Evolutionary conservation across 176 grass and related monocot species (phyloP).

Genomic region (Zoysia japonica): DNA sequence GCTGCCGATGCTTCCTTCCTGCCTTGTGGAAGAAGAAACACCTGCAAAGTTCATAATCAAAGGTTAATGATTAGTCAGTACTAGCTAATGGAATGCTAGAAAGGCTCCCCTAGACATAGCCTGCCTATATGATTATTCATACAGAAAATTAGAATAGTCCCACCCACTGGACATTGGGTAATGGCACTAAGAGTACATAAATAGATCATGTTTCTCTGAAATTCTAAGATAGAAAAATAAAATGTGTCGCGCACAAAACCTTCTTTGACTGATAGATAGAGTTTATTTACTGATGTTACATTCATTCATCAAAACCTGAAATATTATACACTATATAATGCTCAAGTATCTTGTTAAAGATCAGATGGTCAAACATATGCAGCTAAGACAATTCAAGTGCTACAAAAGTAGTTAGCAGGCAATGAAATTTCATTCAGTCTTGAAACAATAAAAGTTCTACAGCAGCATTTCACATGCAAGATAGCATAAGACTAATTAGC

Average conservation of each 20-base stretch:
- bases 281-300: neutral
- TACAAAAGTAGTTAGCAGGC: neutral
- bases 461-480: slow-evolving; percentile 21
- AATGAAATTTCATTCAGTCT: too few relatives aligned
- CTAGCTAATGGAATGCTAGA: neutral
- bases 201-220: slow-evolving; percentile 8
- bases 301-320: slow-evolving; percentile 17
- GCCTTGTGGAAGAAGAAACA: slow-evolving; percentile 49
- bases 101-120: neutral
- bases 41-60: slow-evolving; percentile 46
- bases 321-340: neutral
- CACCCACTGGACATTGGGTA: neutral
- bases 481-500: neutral
- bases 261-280: slow-evolving; percentile 1
- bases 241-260: neutral
- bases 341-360: slow-evolving; percentile 1
- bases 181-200: neutral
- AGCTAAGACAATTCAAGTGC: neutral
- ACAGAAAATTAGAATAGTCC: slow-evolving; percentile 3
- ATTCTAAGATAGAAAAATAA: neutral
- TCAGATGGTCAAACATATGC: neutral
- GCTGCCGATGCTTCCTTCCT: slow-evolving; percentile 56
- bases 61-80: slow-evolving; percentile 1
- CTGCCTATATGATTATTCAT: slow-evolving; percentile 10
- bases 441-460: neutral